These are phyloP conservation scores for Rhodotorula paludigena DNA, from an alignment of 768 basidiomycete genomes.

Conservation along the genomic window DNA sequence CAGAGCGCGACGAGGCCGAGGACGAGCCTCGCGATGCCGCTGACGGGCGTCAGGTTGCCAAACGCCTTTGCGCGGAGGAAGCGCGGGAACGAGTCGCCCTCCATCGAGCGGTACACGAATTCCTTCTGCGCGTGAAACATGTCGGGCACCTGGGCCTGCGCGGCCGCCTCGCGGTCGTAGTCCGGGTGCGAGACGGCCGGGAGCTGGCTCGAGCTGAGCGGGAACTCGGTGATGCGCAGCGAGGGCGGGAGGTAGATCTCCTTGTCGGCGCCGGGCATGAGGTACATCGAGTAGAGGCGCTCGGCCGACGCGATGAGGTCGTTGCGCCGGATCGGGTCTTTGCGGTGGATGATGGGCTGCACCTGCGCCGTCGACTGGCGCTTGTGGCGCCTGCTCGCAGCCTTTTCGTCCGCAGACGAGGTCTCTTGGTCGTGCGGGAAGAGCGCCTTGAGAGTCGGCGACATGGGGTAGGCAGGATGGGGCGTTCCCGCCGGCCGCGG, in stretches of 20 bases:
- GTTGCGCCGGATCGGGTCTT: conserved; percentile 78
- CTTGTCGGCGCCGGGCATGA: conserved; percentile 83
- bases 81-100: conserved; percentile 53
- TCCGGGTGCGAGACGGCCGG: conserved; percentile 55
- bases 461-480: conserved; percentile 32
- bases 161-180: conserved; percentile 58
- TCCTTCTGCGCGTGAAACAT: conserved; percentile 97
- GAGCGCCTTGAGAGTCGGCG: conserved; percentile 41
- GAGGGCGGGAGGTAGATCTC: conserved; percentile 95
- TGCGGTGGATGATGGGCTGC: conserved; percentile 88
- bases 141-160: conserved; percentile 84
- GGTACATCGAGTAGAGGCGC: conserved; percentile 90
- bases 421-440: conserved; percentile 36
- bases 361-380: conserved; percentile 44
- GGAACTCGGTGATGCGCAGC: conserved; percentile 85
- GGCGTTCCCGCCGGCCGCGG: conserved; percentile 9
- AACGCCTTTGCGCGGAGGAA: conserved; percentile 98
- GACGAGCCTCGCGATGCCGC: conserved; percentile 77
- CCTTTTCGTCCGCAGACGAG: neutral
- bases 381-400: conserved; percentile 1
- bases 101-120: conserved; percentile 44
- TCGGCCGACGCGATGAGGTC: conserved; percentile 91
- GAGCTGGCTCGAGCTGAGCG: conserved; percentile 67
- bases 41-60: conserved; percentile 88
- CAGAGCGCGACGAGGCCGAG: conserved; percentile 79